Base-by-base conservation (phyloP, 768 basidiomycete genomes). In the Pleurotus sapidus region DNA sequence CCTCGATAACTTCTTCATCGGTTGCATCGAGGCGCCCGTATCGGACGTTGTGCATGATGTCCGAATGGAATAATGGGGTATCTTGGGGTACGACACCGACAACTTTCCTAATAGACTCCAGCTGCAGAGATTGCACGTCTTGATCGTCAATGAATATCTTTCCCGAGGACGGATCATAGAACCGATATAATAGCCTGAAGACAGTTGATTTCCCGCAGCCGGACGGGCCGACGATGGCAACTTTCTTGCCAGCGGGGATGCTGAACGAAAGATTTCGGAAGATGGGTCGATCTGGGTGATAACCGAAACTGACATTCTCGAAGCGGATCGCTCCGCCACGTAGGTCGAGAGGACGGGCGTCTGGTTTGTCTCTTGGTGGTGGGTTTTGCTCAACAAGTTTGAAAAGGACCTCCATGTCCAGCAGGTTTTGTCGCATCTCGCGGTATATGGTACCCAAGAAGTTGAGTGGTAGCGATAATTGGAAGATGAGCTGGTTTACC, bases 401-500 rank as follows among this genome's bases (percentile, higher is more conserved):
- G 77, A 95, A 95, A 50, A 99, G 74, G 1, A 92, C 85, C 59
- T 98, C 96, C 95, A 99, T 98, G 70, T 99, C 97, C 47, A 99
- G 81, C 42, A 99, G 73, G 68, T 94, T 96, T 67, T 99, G 97
- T 42, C 95, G 80, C 72, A 98, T 84, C 69, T 99, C 97, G 48
- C 97, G 92, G 66, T 99, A 99, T 51, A 99, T 95, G 1, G 95
- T 93, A 1, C 93, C 97, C 58, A 99, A 76, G 74, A 99, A 99
- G 73, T 98, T 98, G 59, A 99, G 84, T 3, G 97, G 97, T 30
- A 98, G 75, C 0, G 95, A 97, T 0, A 99, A 77, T 67, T 99
- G 97, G 77, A 99, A 99, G 34, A 98, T 94, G 23, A 99, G 81
- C 67, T 98, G 96, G 71, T 99, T 99, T 64, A 97, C 90, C 96